phyloP scores from a whole-genome alignment of 2,329 filamentous ascomycete species.

The Diaporthe humulicola region DNA sequence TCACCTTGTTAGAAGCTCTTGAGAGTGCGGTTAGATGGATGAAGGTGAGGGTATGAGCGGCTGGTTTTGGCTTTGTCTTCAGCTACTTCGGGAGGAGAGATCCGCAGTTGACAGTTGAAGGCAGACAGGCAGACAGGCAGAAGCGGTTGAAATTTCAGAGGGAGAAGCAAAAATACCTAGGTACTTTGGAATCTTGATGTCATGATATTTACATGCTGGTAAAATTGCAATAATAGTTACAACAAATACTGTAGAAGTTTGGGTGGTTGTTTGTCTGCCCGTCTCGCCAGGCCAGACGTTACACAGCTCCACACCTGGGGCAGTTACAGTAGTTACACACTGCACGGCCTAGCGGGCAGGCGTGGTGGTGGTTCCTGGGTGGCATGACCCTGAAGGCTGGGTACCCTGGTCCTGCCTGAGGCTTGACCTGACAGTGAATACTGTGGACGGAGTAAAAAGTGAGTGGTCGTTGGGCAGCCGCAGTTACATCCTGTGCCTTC shows the following conservation, averaged over 20 bases:
- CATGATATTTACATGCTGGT: background rate
- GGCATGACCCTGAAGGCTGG: constrained; percentile 14
- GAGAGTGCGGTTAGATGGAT: too few relatives aligned
- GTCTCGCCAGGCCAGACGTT: background rate
- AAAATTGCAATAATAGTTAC: background rate
- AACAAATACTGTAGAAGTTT: background rate
- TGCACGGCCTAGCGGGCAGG: background rate
- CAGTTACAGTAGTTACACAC: too few relatives aligned
- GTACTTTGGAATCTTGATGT: background rate
- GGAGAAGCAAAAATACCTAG: too few relatives aligned
- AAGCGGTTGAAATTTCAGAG: too few relatives aligned
- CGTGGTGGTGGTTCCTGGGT: constrained; percentile 16
- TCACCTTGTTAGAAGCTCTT: too few relatives aligned
- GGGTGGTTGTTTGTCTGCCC: background rate
- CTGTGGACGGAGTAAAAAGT: too few relatives aligned
- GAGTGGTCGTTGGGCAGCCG: background rate
- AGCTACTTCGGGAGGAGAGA: background rate
- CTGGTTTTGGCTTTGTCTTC: too few relatives aligned
- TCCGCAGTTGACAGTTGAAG: too few relatives aligned
- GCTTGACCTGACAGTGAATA: background rate
- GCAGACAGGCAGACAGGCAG: too few relatives aligned
- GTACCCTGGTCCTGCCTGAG: background rate
- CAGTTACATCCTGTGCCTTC: background rate
- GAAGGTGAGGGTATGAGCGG: too few relatives aligned
- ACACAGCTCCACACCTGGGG: background rate